Percentiles rank a stretch among this genome's conserved stretches.
phyloP scores from a whole-genome alignment of 768 basidiomycete species.

The Agaricus sinodeliciosus region DNA sequence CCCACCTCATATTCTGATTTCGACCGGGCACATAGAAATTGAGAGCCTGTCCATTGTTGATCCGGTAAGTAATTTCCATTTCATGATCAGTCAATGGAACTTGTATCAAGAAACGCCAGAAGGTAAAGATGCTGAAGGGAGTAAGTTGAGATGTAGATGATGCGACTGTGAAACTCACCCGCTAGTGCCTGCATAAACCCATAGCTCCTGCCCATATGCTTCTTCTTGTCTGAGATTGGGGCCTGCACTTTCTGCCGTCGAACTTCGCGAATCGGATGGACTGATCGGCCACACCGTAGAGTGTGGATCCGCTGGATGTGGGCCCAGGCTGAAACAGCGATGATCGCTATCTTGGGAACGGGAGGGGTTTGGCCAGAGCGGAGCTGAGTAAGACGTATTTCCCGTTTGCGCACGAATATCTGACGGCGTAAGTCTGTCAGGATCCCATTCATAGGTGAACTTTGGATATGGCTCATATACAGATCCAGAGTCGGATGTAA shows the following conservation, averaged over 20 bases:
- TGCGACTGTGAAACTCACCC: constrained; percentile 32
- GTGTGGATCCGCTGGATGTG: constrained; percentile 72
- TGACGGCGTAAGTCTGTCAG: constrained; percentile 28
- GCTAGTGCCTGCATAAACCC: constrained; percentile 52
- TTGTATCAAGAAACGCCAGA: constrained; percentile 89
- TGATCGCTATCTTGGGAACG: neutral
- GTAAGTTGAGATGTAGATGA: neutral
- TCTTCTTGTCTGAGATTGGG: constrained; percentile 32
- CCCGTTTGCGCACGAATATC: constrained; percentile 9
- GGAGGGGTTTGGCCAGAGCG: neutral
- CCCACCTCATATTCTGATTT: constrained; percentile 85
- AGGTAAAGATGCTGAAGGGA: constrained; percentile 67
- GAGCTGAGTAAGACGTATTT: constrained; percentile 9
- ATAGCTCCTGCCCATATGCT: constrained; percentile 63
- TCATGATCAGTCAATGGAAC: constrained; percentile 68
- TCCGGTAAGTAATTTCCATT: constrained; percentile 71
- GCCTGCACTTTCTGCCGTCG: constrained; percentile 15
- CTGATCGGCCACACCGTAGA: constrained; percentile 29
- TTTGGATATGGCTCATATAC: constrained; percentile 69
- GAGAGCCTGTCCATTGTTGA: constrained; percentile 75
- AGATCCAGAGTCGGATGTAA: constrained; percentile 79
- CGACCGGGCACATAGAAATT: constrained; percentile 80
- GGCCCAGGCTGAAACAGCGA: constrained; percentile 50
- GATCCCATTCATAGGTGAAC: constrained; percentile 72
- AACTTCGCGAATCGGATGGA: constrained; percentile 8